These are phyloP conservation scores for Houttuynia cordata DNA, from an alignment of 164 flowering plant genomes.

Conservation along the genomic window DNA sequence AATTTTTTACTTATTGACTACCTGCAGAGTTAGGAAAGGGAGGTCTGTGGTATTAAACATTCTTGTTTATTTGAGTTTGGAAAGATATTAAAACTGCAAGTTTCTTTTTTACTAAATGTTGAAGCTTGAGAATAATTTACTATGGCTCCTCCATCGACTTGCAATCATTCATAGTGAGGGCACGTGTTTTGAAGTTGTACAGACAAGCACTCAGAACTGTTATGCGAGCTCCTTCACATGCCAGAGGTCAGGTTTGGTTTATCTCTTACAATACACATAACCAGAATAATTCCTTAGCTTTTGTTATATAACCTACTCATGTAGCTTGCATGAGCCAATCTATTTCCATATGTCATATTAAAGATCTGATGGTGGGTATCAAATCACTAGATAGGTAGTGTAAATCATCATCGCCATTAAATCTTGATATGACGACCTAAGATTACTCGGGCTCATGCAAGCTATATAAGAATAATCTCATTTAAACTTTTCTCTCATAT, in stretches of 20 bases:
- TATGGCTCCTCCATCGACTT: constrained; percentile 19
- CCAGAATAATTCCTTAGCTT: background rate
- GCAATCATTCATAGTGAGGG: constrained; percentile 69
- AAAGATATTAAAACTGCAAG: background rate
- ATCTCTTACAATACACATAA: background rate
- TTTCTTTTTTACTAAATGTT: background rate
- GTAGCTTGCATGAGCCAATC: too few species aligned
- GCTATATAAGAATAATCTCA: too few species aligned
- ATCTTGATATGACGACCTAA: too few species aligned
- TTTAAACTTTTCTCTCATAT: too few species aligned
- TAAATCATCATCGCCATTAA: too few species aligned
- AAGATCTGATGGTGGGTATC: too few species aligned
- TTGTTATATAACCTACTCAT: too few species aligned
- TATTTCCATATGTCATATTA: too few species aligned
- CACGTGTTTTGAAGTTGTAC: constrained; percentile 78
- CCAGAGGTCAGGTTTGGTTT: constrained; percentile 41
- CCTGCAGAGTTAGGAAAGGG: background rate
- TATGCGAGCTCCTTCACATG: constrained; percentile 48
- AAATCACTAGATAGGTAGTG: too few species aligned
- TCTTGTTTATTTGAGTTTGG: background rate
- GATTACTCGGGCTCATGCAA: too few species aligned
- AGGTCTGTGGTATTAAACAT: background rate
- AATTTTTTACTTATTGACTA: background rate
- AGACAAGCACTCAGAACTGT: constrained; percentile 64
- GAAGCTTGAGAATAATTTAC: background rate